phyloP scores from a whole-genome alignment of 148 eudicot species.

The Rhododendron griersonianum region DNA sequence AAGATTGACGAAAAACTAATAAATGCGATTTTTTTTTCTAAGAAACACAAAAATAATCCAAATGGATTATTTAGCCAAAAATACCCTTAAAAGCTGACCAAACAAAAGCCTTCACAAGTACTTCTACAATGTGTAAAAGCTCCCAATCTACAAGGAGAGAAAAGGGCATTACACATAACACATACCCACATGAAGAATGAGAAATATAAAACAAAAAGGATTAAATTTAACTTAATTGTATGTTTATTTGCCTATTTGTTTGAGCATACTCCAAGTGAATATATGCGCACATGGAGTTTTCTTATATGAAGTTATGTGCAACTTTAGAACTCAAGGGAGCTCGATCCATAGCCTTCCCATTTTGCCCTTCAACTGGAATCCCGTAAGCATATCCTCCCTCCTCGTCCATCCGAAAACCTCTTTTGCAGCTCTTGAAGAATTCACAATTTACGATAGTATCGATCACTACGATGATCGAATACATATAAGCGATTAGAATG shows the following conservation, averaged over 20 bases:
- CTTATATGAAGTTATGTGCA: background rate
- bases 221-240: background rate
- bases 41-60: no score
- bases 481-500: slow-evolving; percentile 57
- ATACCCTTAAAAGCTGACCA: background rate
- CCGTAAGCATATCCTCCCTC: slow-evolving; percentile 6
- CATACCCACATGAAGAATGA: background rate
- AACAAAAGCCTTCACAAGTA: background rate
- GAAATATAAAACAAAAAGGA: background rate
- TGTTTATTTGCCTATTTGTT: background rate
- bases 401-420: slow-evolving; percentile 2
- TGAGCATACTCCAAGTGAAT: background rate
- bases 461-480: slow-evolving; percentile 52
- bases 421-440: slow-evolving; percentile 53
- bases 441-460: slow-evolving; percentile 50
- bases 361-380: slow-evolving; percentile 1
- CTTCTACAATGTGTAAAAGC: background rate
- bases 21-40: no score
- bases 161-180: background rate
- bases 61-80: no score
- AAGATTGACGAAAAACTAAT: no score
- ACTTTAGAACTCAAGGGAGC: slow-evolving; percentile 7
- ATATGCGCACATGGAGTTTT: background rate
- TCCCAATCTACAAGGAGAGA: background rate
- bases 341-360: slow-evolving; percentile 10